These are phyloP conservation scores for Rubroshorea leprosula DNA, from an alignment of 345 rosid genomes.

Conservation along the genomic window DNA sequence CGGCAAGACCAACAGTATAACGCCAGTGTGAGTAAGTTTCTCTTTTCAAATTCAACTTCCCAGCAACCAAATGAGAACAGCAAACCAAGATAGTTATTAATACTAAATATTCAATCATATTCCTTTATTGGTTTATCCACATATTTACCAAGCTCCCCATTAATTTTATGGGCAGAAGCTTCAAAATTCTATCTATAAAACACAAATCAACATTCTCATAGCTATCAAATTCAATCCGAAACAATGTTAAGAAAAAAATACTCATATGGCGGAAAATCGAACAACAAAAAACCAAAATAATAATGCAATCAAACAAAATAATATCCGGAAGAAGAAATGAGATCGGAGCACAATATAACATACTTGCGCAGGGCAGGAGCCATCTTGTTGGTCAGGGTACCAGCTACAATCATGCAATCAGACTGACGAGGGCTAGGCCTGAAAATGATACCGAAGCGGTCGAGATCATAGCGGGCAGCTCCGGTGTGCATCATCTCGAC, in stretches of 20 bases:
- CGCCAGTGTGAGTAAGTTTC: too few relatives aligned
- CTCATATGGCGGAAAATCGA: neutral
- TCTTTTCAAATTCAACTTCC: too few relatives aligned
- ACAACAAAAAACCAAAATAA: neutral
- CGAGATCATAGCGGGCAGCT: conserved; percentile 95
- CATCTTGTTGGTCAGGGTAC: conserved; percentile 98
- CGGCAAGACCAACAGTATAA: neutral
- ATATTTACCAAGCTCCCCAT: neutral
- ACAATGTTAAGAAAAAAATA: too few relatives aligned
- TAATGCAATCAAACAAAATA: too few relatives aligned
- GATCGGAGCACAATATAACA: conserved; percentile 6
- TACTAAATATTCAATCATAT: neutral
- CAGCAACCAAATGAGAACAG: too few relatives aligned
- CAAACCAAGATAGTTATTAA: too few relatives aligned
- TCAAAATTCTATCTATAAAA: too few relatives aligned
- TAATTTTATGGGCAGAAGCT: too few relatives aligned
- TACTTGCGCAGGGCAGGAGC: conserved; percentile 99
- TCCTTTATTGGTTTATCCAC: neutral
- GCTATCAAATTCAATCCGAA: too few relatives aligned
- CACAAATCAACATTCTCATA: too few relatives aligned
- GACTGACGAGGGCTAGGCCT: conserved; percentile 99
- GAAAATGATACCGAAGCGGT: conserved; percentile 88
- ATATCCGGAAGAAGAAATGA: too few relatives aligned
- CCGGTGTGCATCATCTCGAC: conserved; percentile 99
- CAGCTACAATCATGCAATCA: conserved; percentile 98